Percentiles rank a stretch among this genome's conserved stretches.
These are phyloP conservation scores for Talaromyces adpressus DNA, from an alignment of 495 filamentous ascomycete species.

Conservation along the genomic window DNA sequence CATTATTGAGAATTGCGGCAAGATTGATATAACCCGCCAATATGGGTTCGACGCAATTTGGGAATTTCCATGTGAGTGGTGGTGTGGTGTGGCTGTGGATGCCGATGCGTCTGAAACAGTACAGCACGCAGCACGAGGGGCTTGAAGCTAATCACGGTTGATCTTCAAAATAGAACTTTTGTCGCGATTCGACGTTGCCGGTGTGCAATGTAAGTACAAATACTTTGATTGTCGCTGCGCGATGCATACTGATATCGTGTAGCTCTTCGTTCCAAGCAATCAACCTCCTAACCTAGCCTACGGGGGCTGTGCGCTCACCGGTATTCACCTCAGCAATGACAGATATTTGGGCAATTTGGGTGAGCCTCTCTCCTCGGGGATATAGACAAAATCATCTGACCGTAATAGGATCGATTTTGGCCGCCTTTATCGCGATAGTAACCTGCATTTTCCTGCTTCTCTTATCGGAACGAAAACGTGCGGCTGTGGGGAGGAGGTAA, in stretches of 20 bases:
- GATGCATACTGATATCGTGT: neutral
- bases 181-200: constrained; percentile 90
- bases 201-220: constrained; percentile 81
- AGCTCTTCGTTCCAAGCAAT: constrained; percentile 45
- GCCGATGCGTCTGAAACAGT: neutral
- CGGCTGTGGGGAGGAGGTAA: constrained; percentile 89
- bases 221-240: neutral
- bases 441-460: constrained; percentile 59
- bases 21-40: constrained; percentile 10
- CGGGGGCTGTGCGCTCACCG: constrained; percentile 63
- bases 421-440: constrained; percentile 70
- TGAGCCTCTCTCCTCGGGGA: constrained; percentile 36
- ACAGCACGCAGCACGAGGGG: neutral
- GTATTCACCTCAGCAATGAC: constrained; percentile 60
- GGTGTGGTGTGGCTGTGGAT: neutral
- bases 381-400: neutral
- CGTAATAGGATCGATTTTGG: constrained; percentile 73
- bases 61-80: constrained; percentile 77
- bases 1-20: neutral
- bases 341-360: constrained; percentile 76
- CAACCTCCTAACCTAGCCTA: constrained; percentile 44
- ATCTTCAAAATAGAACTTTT: constrained; percentile 63
- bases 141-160: neutral
- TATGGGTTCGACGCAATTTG: constrained; percentile 68
- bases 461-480: constrained; percentile 84